Evolutionary conservation across 345 rosid genomes (phyloP).

Genomic region (Dipteronia sinensis): DNA sequence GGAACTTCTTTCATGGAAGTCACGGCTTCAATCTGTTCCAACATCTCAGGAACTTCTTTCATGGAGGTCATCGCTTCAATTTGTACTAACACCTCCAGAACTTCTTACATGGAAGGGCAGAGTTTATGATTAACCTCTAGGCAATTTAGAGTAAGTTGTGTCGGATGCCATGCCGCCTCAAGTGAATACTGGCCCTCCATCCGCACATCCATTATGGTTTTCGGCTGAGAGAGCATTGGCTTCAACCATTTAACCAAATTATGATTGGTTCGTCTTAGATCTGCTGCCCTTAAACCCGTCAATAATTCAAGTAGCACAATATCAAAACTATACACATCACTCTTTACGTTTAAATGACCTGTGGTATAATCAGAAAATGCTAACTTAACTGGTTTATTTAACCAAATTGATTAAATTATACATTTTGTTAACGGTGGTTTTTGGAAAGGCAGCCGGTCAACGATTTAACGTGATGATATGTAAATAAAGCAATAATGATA

Average conservation of each 20-base stretch:
- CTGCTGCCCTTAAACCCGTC: conserved; percentile 56
- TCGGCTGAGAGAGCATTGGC: conserved; percentile 44
- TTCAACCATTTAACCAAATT: conserved; percentile 60
- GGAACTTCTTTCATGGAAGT: too few species aligned
- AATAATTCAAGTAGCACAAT: conserved; percentile 65
- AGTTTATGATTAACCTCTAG: conserved; percentile 23
- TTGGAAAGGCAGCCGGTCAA: too few species aligned
- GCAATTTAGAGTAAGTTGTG: conserved; percentile 50
- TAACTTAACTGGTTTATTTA: too few species aligned
- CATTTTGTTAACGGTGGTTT: too few species aligned
- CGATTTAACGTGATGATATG: too few species aligned
- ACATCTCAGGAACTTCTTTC: too few species aligned
- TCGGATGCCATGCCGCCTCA: conserved; percentile 42
- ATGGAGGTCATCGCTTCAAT: conserved; percentile 23
- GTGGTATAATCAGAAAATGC: too few species aligned
- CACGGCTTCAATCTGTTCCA: too few species aligned
- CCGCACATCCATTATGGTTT: conserved; percentile 45
- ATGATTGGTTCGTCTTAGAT: conserved; percentile 39
- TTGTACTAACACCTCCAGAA: conserved; percentile 34
- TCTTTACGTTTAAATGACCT: too few species aligned
- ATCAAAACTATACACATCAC: conserved; percentile 65
- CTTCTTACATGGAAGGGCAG: conserved; percentile 64
- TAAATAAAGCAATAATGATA: too few species aligned
- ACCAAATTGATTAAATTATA: too few species aligned
- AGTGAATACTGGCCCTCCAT: conserved; percentile 54